phyloP scores from a whole-genome alignment of 176 grass and related monocot species.

The Pontederia paniculata region DNA sequence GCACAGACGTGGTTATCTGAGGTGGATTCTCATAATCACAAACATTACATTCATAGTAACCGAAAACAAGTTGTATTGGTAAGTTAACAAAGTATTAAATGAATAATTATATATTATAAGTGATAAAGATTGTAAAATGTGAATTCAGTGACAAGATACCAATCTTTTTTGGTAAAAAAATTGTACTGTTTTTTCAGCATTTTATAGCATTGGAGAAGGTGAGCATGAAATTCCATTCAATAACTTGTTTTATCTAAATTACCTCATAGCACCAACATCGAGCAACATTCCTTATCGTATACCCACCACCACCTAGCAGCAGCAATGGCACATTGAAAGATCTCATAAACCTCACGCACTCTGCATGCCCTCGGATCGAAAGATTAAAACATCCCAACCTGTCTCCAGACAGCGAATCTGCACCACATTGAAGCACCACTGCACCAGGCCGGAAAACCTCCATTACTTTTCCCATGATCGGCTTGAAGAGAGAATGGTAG shows the following conservation, averaged over 20 bases:
- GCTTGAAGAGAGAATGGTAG: slow-evolving; percentile 91
- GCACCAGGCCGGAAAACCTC: slow-evolving; percentile 76
- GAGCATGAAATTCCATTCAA: slow-evolving; percentile 2
- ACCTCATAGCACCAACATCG: slow-evolving; percentile 99
- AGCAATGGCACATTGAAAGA: slow-evolving; percentile 86
- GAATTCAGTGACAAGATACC: too few relatives aligned
- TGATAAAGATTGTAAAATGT: too few relatives aligned
- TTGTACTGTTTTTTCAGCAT: too few relatives aligned
- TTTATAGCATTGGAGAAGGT: neutral
- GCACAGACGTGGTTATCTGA: too few relatives aligned
- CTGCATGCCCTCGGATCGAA: slow-evolving; percentile 73
- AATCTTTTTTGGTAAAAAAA: too few relatives aligned
- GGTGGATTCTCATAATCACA: too few relatives aligned
- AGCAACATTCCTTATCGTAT: slow-evolving; percentile 89
- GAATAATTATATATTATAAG: too few relatives aligned
- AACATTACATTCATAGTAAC: too few relatives aligned
- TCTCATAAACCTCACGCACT: slow-evolving; percentile 91
- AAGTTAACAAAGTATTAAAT: too few relatives aligned
- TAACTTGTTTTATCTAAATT: slow-evolving; percentile 2
- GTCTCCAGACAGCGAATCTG: slow-evolving; percentile 85
- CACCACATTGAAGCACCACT: slow-evolving; percentile 83
- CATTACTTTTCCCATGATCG: slow-evolving; percentile 83
- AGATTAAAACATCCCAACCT: slow-evolving; percentile 88
- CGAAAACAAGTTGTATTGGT: too few relatives aligned
- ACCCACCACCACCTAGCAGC: slow-evolving; percentile 78